These are phyloP conservation scores for Huntiella abstrusa DNA, from an alignment of 2,329 filamentous ascomycete genomes.

Conservation along the genomic window DNA sequence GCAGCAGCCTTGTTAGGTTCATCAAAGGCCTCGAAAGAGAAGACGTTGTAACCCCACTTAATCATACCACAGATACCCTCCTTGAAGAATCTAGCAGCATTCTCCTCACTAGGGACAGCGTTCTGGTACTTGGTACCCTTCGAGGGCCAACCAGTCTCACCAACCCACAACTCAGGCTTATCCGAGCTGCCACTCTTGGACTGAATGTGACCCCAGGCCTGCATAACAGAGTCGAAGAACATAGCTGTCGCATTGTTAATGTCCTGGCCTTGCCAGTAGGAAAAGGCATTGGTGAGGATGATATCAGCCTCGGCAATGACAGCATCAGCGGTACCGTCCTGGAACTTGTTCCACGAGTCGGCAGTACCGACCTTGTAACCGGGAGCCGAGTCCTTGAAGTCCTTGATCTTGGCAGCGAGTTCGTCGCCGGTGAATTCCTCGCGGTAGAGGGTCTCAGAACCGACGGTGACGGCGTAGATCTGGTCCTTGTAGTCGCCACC, in stretches of 20 bases:
- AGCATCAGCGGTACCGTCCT: constrained; percentile 47
- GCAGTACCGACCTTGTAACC: constrained; percentile 44
- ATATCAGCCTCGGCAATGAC: constrained; percentile 42
- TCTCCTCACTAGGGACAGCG: constrained; percentile 38
- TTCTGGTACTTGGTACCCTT: constrained; percentile 41
- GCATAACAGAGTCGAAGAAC: constrained; percentile 48
- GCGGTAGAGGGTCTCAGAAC: constrained; percentile 52
- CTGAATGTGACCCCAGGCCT: constrained; percentile 45
- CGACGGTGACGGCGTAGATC: constrained; percentile 51
- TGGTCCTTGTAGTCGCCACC: constrained; percentile 32
- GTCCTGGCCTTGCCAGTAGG: constrained; percentile 50
- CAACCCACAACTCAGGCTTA: constrained; percentile 46
- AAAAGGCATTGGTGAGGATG: constrained; percentile 47
- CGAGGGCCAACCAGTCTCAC: constrained; percentile 49
- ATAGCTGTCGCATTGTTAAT: constrained; percentile 35
- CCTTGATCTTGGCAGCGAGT: constrained; percentile 41
- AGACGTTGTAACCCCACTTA: constrained; percentile 47
- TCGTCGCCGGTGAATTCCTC: constrained; percentile 43
- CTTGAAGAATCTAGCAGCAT: constrained; percentile 41
- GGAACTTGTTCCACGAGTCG: constrained; percentile 55
- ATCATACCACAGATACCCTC: constrained; percentile 44
- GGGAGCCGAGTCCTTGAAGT: constrained; percentile 36
- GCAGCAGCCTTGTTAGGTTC: constrained; percentile 51
- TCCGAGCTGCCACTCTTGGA: constrained; percentile 29
- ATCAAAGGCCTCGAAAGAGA: constrained; percentile 58